Conservation (phyloP, 2,329 filamentous ascomycete species). For the Chaetomium sp. region DNA sequence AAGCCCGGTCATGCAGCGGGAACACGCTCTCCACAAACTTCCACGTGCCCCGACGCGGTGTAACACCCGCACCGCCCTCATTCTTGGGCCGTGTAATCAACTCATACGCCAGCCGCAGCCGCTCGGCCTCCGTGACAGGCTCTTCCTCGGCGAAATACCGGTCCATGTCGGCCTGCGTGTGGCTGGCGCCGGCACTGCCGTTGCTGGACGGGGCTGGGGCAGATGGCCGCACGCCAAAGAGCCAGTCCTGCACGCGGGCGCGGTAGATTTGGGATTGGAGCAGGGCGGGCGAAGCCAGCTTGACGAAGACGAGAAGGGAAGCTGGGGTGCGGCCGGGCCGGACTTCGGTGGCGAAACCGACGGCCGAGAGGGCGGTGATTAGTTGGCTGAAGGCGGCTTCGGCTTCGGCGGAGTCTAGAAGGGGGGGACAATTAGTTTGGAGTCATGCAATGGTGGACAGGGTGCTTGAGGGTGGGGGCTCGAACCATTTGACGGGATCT, state of each 20-base stretch:
- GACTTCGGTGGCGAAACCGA: constrained; percentile 84
- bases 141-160: constrained; percentile 59
- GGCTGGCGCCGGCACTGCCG: neutral
- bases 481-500: constrained; percentile 17
- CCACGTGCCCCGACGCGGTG: constrained; percentile 62
- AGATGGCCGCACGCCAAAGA: constrained; percentile 74
- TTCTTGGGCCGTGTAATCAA: constrained; percentile 68
- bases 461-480: neutral
- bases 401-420: constrained; percentile 56
- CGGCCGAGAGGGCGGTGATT: constrained; percentile 64
- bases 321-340: constrained; percentile 68
- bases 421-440: neutral
- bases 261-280: constrained; percentile 77
- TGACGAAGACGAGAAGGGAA: constrained; percentile 77
- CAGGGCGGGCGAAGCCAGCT: constrained; percentile 67
- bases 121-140: constrained; percentile 80
- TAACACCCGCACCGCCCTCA: constrained; percentile 74
- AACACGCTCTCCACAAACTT: constrained; percentile 67
- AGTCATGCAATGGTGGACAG: constrained; percentile 37
- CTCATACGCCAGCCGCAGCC: constrained; percentile 79
- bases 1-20: constrained; percentile 67
- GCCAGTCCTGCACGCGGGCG: constrained; percentile 86
- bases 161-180: constrained; percentile 46
- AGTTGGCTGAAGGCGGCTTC: constrained; percentile 72
- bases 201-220: constrained; percentile 52